A percentile compares a stretch with the other conserved stretches of the same genome.
These are phyloP conservation scores for Claviceps purpurea DNA, from an alignment of 2,329 filamentous ascomycete genomes.

Conservation along the genomic window DNA sequence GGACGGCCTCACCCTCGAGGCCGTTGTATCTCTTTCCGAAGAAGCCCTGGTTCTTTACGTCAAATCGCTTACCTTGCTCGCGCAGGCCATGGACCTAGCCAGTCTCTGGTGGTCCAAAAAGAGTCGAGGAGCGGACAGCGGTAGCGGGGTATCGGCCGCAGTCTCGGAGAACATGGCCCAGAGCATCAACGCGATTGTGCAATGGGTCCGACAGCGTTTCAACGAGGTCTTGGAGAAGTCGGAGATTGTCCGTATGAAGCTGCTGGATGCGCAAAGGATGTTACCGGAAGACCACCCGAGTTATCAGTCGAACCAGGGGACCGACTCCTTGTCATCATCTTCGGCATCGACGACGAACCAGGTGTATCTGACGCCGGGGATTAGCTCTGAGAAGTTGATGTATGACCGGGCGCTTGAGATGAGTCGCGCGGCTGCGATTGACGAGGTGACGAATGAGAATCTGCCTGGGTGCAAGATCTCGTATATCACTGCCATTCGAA, in stretches of 20 bases:
- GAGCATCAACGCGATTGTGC: conserved; percentile 83
- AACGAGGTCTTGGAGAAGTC: conserved; percentile 97
- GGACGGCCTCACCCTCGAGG: conserved; percentile 72
- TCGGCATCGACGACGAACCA: conserved; percentile 58
- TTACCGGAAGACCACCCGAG: conserved; percentile 75
- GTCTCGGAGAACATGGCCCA: conserved; percentile 40
- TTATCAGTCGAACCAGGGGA: conserved; percentile 66
- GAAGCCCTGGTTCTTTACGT: conserved; percentile 94
- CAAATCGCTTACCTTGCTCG: conserved; percentile 79
- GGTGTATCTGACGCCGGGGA: conserved; percentile 71
- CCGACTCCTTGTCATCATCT: conserved; percentile 41
- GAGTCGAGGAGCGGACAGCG: conserved; percentile 46
- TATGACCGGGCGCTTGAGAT: conserved; percentile 95
- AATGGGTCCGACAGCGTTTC: conserved; percentile 88
- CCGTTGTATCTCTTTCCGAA: conserved; percentile 75
- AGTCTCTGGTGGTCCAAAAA: conserved; percentile 82
- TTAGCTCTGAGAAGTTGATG: conserved; percentile 95
- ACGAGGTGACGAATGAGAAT: conserved; percentile 88
- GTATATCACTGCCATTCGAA: conserved; percentile 83
- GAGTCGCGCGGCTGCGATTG: conserved; percentile 87
- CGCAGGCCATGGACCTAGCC: conserved; percentile 91
- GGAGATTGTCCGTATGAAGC: conserved; percentile 78
- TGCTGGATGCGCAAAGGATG: conserved; percentile 73
- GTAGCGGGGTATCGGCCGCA: conserved; percentile 24
- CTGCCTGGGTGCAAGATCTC: conserved; percentile 78